Evolutionary conservation across 2,329 filamentous ascomycete species (phyloP).

Genomic region (Colletotrichum sp.): DNA sequence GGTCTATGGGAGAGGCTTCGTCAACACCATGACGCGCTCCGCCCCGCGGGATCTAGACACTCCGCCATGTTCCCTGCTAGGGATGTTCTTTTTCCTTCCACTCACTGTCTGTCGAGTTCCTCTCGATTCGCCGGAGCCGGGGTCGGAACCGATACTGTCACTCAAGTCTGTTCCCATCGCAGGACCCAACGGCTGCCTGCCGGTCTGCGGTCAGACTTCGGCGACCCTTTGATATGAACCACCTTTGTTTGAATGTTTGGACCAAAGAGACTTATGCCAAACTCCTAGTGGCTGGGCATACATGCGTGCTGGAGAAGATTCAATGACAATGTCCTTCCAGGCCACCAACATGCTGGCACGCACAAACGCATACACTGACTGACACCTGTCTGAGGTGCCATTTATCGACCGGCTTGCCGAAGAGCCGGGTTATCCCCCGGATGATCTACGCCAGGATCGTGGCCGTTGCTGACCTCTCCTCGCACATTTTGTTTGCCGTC

Average conservation of each 20-base stretch:
- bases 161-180: neutral
- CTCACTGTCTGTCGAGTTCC: neutral
- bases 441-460: neutral
- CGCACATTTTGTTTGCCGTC: neutral
- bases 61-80: neutral
- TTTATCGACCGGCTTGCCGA: neutral
- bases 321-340: neutral
- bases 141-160: neutral
- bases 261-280: neutral
- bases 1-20: neutral
- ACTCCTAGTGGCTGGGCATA: neutral
- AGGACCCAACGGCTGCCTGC: neutral
- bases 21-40: neutral
- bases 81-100: neutral
- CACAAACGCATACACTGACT: neutral
- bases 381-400: constrained; percentile 12
- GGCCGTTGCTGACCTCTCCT: neutral
- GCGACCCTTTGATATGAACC: neutral
- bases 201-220: neutral
- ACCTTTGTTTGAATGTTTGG: neutral
- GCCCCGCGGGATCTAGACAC: neutral
- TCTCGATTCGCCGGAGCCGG: neutral
- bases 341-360: neutral
- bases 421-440: neutral
- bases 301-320: neutral